Conservation (phyloP, 768 basidiomycete species). For the Podaxis mareebaensis region DNA sequence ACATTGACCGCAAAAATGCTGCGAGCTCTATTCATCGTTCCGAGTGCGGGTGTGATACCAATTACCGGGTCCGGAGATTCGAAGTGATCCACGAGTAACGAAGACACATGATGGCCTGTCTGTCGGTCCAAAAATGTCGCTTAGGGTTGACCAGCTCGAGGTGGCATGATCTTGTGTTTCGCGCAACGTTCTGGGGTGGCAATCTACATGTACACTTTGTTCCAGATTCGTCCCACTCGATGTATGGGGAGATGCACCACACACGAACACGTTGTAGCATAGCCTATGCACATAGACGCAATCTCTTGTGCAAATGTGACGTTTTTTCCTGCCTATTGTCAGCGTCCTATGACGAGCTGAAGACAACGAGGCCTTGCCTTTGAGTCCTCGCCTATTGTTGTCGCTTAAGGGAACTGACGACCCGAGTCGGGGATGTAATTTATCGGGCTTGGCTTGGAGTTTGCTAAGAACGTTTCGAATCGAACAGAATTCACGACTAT, state of each 20-base stretch:
- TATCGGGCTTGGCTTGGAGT: not conserved
- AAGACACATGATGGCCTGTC: slow-evolving; percentile 3
- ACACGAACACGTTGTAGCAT: not conserved
- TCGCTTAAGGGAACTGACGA: not conserved
- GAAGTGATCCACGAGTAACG: slow-evolving; percentile 1
- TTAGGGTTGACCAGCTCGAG: not conserved
- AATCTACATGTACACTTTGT: not conserved
- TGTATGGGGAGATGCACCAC: not conserved
- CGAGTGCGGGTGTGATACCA: not conserved
- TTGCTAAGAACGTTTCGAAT: not conserved
- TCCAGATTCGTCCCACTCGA: not conserved
- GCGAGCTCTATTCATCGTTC: not conserved
- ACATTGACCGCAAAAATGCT: not conserved
- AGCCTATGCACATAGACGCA: not conserved
- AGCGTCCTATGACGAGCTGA: not conserved
- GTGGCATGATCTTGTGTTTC: slow-evolving; percentile 1
- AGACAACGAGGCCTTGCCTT: not conserved
- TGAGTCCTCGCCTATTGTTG: not conserved
- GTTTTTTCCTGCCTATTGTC: not conserved
- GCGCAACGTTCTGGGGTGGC: slow-evolving; percentile 14
- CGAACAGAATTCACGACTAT: not conserved
- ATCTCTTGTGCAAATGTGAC: not conserved
- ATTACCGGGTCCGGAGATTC: slow-evolving; percentile 5
- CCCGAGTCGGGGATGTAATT: not conserved
- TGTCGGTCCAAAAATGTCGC: slow-evolving; percentile 9